Evolutionary conservation across 2,329 filamentous ascomycete genomes (phyloP).

Genomic region (Fusarium transvaalense): DNA sequence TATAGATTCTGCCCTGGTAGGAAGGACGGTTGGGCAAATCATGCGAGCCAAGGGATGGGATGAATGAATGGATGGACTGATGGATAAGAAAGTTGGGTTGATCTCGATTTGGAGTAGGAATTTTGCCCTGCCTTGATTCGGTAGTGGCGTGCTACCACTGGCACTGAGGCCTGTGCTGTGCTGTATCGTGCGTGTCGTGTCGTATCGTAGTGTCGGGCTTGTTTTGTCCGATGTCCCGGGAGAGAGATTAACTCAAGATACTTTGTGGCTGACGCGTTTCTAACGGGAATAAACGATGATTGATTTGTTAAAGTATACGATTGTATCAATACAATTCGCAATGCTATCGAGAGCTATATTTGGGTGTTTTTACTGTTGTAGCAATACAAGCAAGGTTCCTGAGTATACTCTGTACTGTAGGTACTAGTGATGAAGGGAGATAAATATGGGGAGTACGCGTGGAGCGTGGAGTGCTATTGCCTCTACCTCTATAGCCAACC

Average conservation of each 20-base stretch:
- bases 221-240: constrained; percentile 26
- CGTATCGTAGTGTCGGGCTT: constrained; percentile 18
- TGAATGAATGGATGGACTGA: no score
- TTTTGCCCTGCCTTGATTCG: constrained; percentile 36
- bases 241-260: constrained; percentile 5
- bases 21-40: constrained; percentile 18
- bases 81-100: constrained; percentile 11
- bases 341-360: background rate
- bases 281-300: constrained; percentile 7
- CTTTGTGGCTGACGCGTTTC: constrained; percentile 23
- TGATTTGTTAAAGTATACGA: background rate
- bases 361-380: background rate
- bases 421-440: background rate
- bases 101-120: constrained; percentile 37
- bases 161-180: background rate
- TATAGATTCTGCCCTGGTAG: constrained; percentile 19
- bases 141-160: constrained; percentile 21
- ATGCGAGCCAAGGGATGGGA: constrained; percentile 25
- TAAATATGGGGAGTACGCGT: constrained; percentile 35
- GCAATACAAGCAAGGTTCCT: constrained; percentile 7
- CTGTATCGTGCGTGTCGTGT: background rate
- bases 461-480: constrained; percentile 19
- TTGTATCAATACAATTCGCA: background rate
- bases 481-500: constrained; percentile 3
- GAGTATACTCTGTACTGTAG: no score